These are phyloP conservation scores for Toxoplasma gondii DNA, from an alignment of 169 alveolate genomes.

Conservation along the genomic window DNA sequence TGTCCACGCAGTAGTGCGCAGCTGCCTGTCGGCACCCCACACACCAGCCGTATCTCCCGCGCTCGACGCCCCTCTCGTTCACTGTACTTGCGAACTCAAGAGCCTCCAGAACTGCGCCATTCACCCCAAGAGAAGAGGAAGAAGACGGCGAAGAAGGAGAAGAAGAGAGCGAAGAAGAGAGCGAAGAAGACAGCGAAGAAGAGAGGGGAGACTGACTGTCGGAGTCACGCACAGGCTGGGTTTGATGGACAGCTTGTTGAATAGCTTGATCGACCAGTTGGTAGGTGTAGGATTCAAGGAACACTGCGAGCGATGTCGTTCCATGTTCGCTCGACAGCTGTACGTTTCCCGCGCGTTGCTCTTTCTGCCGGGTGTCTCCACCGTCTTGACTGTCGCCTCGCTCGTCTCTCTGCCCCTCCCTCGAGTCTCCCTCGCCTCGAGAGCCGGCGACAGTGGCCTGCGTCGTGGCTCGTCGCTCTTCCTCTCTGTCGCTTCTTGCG, in stretches of 20 bases:
- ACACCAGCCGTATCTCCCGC: background rate
- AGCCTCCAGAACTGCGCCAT: background rate
- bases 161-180: no score
- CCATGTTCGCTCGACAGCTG: no score
- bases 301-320: background rate
- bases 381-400: no score
- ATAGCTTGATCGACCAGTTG: background rate
- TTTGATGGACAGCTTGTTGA: background rate
- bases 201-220: no score
- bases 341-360: no score
- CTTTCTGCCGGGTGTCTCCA: no score
- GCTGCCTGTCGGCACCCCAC: background rate
- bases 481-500: background rate
- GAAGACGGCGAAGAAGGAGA: no score
- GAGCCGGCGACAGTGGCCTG: no score
- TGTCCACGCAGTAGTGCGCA: background rate
- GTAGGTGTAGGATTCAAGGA: background rate
- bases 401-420: no score
- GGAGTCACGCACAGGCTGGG: no score
- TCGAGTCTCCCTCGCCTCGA: no score
- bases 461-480: background rate
- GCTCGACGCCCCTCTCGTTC: background rate
- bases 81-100: background rate
- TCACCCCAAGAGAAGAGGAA: background rate
- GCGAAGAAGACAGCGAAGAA: no score